Conservation (phyloP, 2,329 filamentous ascomycete species). For the Alternaria sp. region DNA sequence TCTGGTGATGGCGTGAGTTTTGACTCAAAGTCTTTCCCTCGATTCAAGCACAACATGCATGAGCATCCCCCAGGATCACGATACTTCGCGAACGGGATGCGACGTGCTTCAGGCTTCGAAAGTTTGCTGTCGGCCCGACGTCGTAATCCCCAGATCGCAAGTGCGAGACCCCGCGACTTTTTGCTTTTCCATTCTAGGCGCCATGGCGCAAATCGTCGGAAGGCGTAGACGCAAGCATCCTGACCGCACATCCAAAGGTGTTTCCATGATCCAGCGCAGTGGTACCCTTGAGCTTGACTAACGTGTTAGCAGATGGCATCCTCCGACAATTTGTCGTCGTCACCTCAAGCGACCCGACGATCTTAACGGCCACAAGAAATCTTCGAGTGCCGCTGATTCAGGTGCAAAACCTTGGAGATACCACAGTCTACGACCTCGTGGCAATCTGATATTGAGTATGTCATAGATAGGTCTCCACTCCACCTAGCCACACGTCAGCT, state of each 20-base stretch:
- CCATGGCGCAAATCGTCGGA: neutral
- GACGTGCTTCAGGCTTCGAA: neutral
- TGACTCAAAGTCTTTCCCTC: neutral
- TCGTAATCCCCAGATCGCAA: neutral
- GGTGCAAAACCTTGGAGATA: neutral
- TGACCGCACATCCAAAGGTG: neutral
- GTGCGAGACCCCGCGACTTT: neutral
- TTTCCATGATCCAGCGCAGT: neutral
- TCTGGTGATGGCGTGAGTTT: conserved; percentile 2
- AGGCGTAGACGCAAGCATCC: conserved; percentile 1
- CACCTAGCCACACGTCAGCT: neutral
- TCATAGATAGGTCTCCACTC: neutral
- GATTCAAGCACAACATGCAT: conserved; percentile 3
- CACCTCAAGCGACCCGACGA: neutral
- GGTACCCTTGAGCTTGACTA: conserved; percentile 1
- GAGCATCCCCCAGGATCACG: conserved; percentile 1
- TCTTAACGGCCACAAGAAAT: neutral
- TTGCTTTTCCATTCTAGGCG: neutral
- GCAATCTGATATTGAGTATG: neutral
- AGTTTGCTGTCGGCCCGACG: conserved; percentile 3
- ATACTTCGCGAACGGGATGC: neutral
- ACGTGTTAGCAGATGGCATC: neutral
- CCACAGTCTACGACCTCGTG: neutral
- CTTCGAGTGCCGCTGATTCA: conserved; percentile 1
- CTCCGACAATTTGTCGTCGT: conserved; percentile 1